Conservation (phyloP, 805 yeast species). For the Metschnikowia cerradonensis region DNA sequence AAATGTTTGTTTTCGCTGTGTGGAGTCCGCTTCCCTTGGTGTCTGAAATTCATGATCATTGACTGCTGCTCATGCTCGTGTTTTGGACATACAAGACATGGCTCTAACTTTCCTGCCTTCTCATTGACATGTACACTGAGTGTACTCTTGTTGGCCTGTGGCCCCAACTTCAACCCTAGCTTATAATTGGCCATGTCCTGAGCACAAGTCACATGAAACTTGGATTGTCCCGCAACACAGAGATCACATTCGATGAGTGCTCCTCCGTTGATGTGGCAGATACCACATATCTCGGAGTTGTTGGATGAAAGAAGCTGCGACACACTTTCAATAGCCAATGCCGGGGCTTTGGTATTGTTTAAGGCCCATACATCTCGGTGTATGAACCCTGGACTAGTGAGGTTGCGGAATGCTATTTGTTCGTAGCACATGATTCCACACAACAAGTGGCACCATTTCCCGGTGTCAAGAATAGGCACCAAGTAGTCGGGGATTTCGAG, state of each 20-base stretch:
- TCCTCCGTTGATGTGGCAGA: constrained; percentile 48
- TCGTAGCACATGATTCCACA: constrained; percentile 60
- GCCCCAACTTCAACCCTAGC: constrained; percentile 50
- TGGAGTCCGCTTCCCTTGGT: constrained; percentile 21
- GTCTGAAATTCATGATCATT: constrained; percentile 24
- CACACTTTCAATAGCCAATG: constrained; percentile 26
- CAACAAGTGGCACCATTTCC: constrained; percentile 72
- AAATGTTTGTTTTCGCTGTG: constrained; percentile 34
- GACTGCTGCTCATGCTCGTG: constrained; percentile 27
- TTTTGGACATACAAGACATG: constrained; percentile 41
- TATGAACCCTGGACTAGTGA: constrained; percentile 10
- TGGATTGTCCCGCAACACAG: constrained; percentile 30
- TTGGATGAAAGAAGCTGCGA: constrained; percentile 27
- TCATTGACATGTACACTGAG: constrained; percentile 19
- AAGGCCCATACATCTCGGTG: constrained; percentile 6
- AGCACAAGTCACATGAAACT: constrained; percentile 57
- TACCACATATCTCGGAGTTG: constrained; percentile 35
- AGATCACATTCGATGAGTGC: constrained; percentile 44
- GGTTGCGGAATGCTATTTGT: constrained; percentile 21
- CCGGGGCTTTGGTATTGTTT: constrained; percentile 6
- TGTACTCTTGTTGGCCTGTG: constrained; percentile 16
- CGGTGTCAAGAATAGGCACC: constrained; percentile 57
- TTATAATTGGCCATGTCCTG: constrained; percentile 41
- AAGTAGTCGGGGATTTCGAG: constrained; percentile 56
- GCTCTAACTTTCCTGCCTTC: constrained; percentile 38